Percentiles rank a stretch among this genome's conserved stretches.
Evolutionary conservation across 176 grass and related monocot species (phyloP).

Genomic region (Secale cereale): DNA sequence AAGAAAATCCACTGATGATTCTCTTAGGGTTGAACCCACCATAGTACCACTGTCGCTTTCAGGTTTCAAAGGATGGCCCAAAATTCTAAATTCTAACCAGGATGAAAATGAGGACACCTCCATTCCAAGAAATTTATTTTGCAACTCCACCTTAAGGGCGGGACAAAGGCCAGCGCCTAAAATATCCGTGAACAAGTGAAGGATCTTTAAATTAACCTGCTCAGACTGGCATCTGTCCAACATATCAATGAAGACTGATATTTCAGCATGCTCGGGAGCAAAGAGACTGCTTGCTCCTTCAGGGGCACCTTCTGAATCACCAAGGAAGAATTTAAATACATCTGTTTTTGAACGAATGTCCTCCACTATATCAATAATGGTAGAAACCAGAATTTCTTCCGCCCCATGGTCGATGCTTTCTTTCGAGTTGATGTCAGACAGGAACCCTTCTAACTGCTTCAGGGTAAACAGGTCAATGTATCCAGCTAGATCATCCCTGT

Average conservation of each 20-base stretch:
- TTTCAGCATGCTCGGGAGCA: slow-evolving; percentile 49
- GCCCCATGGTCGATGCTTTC: slow-evolving; percentile 36
- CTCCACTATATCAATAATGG: slow-evolving; percentile 65
- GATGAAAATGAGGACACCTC: slow-evolving; percentile 57
- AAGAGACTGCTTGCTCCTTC: slow-evolving; percentile 54
- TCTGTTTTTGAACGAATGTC: slow-evolving; percentile 47
- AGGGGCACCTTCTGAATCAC: slow-evolving; percentile 50
- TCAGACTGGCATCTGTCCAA: slow-evolving; percentile 75
- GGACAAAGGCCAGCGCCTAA: slow-evolving; percentile 58
- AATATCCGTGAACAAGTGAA: slow-evolving; percentile 74
- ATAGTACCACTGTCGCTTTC: slow-evolving; percentile 33
- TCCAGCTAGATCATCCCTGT: slow-evolving; percentile 53
- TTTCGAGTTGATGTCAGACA: slow-evolving; percentile 50
- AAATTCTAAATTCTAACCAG: slow-evolving; percentile 71
- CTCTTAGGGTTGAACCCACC: slow-evolving; percentile 44
- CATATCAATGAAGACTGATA: slow-evolving; percentile 64
- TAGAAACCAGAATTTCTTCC: slow-evolving; percentile 64
- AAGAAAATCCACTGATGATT: slow-evolving; percentile 71
- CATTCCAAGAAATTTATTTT: slow-evolving; percentile 80
- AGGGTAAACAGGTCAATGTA: slow-evolving; percentile 70
- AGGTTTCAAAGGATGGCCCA: slow-evolving; percentile 44
- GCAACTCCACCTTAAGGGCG: slow-evolving; percentile 61
- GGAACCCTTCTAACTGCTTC: slow-evolving; percentile 84
- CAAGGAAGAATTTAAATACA: slow-evolving; percentile 76
- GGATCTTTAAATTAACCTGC: slow-evolving; percentile 77